phyloP scores from a whole-genome alignment of 805 yeast species.

The Metschnikowia rubicola region DNA sequence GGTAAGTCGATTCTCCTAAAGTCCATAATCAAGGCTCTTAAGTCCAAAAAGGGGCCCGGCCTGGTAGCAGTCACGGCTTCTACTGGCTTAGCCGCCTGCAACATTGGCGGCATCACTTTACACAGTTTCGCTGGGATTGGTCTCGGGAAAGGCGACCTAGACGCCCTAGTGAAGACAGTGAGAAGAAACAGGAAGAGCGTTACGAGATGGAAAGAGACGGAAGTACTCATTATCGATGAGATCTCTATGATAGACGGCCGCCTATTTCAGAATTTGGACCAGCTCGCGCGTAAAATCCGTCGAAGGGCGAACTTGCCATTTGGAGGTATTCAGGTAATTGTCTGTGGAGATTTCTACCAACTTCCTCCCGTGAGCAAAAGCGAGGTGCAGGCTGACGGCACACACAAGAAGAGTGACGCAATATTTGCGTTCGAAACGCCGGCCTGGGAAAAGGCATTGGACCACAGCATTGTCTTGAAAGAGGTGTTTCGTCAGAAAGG shows the following conservation, averaged over 20 bases:
- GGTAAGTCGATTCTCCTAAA: conserved; percentile 74
- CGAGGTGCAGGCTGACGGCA: conserved; percentile 26
- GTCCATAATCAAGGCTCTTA: conserved; percentile 49
- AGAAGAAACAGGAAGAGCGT: conserved; percentile 40
- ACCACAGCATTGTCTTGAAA: conserved; percentile 64
- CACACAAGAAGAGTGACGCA: conserved; percentile 18
- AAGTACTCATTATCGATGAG: conserved; percentile 84
- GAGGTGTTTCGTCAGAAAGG: conserved; percentile 86
- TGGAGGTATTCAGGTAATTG: conserved; percentile 88
- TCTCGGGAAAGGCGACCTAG: conserved; percentile 54
- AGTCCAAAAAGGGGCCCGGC: conserved; percentile 35
- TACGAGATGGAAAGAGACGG: conserved; percentile 62
- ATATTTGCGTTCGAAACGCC: conserved; percentile 72
- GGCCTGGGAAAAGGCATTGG: conserved; percentile 63
- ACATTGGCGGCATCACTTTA: conserved; percentile 86
- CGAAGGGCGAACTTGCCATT: conserved; percentile 58
- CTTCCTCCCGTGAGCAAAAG: conserved; percentile 76
- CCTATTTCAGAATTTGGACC: conserved; percentile 71
- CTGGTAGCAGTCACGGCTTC: conserved; percentile 88
- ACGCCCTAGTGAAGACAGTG: conserved; percentile 46
- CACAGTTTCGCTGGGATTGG: conserved; percentile 88
- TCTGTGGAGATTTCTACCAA: conserved; percentile 96
- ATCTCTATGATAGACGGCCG: conserved; percentile 89
- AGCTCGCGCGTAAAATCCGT: conserved; percentile 57
- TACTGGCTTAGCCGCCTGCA: conserved; percentile 93